Base-by-base conservation (phyloP, 768 basidiomycete species). In the Suillus tomentosus region DNA sequence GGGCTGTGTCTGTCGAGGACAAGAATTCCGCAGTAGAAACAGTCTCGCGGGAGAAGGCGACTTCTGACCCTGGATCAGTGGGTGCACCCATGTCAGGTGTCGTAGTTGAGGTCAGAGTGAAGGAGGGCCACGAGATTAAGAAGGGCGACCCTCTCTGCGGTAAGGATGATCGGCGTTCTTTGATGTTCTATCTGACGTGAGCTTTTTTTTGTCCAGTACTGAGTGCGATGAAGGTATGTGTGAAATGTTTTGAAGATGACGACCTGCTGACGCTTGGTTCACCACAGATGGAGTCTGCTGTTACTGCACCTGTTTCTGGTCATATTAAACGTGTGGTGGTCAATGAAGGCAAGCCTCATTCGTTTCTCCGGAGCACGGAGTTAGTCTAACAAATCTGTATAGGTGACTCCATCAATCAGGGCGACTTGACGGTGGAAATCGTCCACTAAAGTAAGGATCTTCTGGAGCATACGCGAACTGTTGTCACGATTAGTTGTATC, bases 71-170 rank as follows among this genome's bases (percentile, higher is more conserved):
- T 65, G 96, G 97, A 68, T 95, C 93, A n/a, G 91, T 99, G 66
- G 97, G 96, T 62, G 94, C 95, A 58, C 94, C 95, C 3, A 96
- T 97, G 95, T 94, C 94, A 63, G 97, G 96, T 77, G 96, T 99
- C 58, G 95, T 99, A 62, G 92, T 99, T 19, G 97, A 99, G 77
- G 95, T 99, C 56, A 85, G 96, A 72, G 96, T 98, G 65, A 96
- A 97, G 80, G 97, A 99, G 77, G 95, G 95, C 27, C 91, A 96
- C 64, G 94, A 96, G 73, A 95, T 99, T 77, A 96, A 91, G 87
- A 96, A 95, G 79, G 97, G 97, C 59, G 97, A 99, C 80, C 95
- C 96, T 64, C 81, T 98, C 67, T 92, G 92, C 77, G 88, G 91
- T 92, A 76, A 79, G 89, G 62, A 62, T 43, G 58, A 61, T 53